Base-by-base conservation (phyloP, 192 early-diverging fungal genomes). In the Coemansia sp. region DNA sequence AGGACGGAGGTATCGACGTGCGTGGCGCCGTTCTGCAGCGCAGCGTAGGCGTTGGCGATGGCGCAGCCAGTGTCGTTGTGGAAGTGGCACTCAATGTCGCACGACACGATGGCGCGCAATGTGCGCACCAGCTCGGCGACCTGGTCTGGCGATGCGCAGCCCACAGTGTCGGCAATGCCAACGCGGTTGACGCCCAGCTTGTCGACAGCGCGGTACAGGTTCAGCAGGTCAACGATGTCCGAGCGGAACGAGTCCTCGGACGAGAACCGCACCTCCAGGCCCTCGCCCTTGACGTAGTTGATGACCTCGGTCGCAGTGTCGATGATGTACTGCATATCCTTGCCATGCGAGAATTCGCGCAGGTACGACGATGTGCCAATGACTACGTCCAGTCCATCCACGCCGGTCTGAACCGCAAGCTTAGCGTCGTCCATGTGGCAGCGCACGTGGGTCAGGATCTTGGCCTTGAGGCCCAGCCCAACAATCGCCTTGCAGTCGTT, bases 21-120 rank as follows among this genome's bases (percentile, higher is more conserved):
- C 0, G 97, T 99, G 9, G 95, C 95, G 24, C 97, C 97, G 61
- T 94, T 95, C 79, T 97, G 95, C 53, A 99, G 84, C 3, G 95
- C 95, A 18, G 94, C 93, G 72, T 95, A 96, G 46, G 97, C 93
- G 77, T 99, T 99, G 46, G 95, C 97, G 67, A 97, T 96, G 39
- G 95, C 94, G 76, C 97, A 99, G 51, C 95, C 95, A n/a, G 97
- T 99, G 82, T 99, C 96, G 79, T 99, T 95, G 83, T 99, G 97
- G 90, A 99, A 99, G 79, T 99, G 97, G 79, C 93, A 94, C 82
- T 99, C 97, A 69, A 99, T 99, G 73, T 99, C 97, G 79, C 95
- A 97, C 40, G 91, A 94, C 18, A 99, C 94, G 48, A 99, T 93
- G 50, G 88, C 86, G 61, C 97, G 89, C 18, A 99, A 85, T 18